Base-by-base conservation (phyloP, 1,139 yeast species). In the Kodamaea ohmeri region DNA sequence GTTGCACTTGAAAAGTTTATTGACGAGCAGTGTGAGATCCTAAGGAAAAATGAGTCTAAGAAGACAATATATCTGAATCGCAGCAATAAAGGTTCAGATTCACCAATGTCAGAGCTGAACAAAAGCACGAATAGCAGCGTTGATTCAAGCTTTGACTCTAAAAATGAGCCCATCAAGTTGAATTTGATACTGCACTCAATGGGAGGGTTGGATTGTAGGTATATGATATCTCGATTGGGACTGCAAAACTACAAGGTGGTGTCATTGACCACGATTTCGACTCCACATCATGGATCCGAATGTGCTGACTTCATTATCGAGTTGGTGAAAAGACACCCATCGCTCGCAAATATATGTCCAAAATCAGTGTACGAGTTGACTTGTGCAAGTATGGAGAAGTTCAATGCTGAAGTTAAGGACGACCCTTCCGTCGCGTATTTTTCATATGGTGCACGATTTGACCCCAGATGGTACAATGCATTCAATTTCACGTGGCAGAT, bases 201-300 rank as follows among this genome's bases (percentile, higher is more conserved):
- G 96, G 97, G 97, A 6, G 97, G 97, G 0, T 63, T 89, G 29
- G 97, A 89, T 56, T 78, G 90, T 27, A 62, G 97, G 36, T 86
- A 82, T 53, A 60, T 89, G 48, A 83, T 87, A 1, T 73, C 87
- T 0, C 64, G 74, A 37, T 57, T 83, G 12, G 63, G 68, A 16
- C 37, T 38, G 19, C 17, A 22, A 8, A 67, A 63, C 26, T 84
- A 76, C 49, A 61, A 77, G 48, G 79, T 84, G 4, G 77, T 72
- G 1, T 83, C 95, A 32, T 62, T 89, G 19, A 87, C 96, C 0
- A 88, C 97, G 0, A 72, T 89, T 1, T 78, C 94, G 0, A 86
- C 96, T 0, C 97, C 97, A 0, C 97, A 89, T 60, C 77, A 73
- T 41, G 97, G 97, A 0, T 81, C 95, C 0, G 85, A 83, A 40